Conservation (phyloP, 805 yeast species). For the Starmerella davenportii region DNA sequence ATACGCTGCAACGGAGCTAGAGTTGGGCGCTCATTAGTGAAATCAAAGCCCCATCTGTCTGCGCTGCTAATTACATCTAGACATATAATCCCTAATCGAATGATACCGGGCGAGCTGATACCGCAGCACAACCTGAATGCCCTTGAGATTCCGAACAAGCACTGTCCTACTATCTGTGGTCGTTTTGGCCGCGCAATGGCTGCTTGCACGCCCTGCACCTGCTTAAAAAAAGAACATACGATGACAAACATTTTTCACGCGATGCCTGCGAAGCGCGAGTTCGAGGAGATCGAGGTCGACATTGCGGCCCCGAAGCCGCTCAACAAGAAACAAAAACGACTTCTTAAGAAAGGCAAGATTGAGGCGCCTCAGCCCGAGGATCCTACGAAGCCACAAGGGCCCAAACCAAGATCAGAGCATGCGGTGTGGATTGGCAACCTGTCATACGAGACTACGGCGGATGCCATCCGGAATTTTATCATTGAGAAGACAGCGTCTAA, state of each 20-base stretch:
- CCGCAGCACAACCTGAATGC: no score
- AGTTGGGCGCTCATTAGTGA: no score
- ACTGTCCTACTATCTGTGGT: no score
- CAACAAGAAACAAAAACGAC: conserved; percentile 79
- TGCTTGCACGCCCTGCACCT: no score
- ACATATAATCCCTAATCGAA: no score
- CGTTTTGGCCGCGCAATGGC: no score
- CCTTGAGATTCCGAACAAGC: no score
- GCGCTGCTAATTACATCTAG: no score
- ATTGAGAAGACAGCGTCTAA: conserved; percentile 29
- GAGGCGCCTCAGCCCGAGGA: conserved; percentile 21
- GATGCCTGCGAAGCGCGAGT: conserved; percentile 16
- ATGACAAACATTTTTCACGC: not conserved
- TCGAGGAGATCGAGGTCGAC: conserved; percentile 28
- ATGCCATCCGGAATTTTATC: conserved; percentile 51
- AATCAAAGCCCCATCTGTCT: no score
- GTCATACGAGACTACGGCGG: conserved; percentile 64
- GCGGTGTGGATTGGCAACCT: conserved; percentile 95
- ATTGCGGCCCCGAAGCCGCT: conserved; percentile 51
- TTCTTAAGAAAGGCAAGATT: conserved; percentile 45
- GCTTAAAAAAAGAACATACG: no score
- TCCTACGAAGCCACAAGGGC: conserved; percentile 15
- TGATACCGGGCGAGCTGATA: no score
- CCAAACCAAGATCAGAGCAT: conserved; percentile 15
- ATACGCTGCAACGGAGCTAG: no score